phyloP scores from a whole-genome alignment of 2,329 filamentous ascomycete species.

The Neurospora crassa region DNA sequence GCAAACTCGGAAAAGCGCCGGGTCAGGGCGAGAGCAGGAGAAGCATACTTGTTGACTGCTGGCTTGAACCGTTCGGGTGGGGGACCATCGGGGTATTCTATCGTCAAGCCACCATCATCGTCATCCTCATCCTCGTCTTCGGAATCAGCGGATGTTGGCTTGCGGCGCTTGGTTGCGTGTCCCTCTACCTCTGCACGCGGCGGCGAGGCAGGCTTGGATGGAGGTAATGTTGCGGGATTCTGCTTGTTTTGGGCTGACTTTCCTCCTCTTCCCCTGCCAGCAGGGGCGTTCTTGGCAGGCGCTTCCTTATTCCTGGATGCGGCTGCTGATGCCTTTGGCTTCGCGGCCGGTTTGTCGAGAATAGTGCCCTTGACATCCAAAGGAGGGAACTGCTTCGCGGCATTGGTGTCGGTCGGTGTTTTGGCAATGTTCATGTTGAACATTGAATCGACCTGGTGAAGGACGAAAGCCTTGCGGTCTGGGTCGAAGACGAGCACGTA shows the following conservation, averaged over 20 bases:
- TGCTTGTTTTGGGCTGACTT: constrained; percentile 22
- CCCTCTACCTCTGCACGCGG: constrained; percentile 19
- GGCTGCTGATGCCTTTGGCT: constrained; percentile 17
- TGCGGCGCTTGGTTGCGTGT: constrained; percentile 18
- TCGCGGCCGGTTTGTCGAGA: constrained; percentile 9
- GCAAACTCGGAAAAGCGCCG: constrained; percentile 46
- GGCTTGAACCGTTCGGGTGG: constrained; percentile 22
- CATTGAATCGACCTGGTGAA: constrained; percentile 72
- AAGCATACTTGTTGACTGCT: constrained; percentile 27
- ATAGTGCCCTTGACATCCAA: constrained; percentile 33
- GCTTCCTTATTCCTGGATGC: constrained; percentile 9
- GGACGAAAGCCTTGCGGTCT: constrained; percentile 62
- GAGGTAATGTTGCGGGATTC: constrained; percentile 27
- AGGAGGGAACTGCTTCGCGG: constrained; percentile 56
- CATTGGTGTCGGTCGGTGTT: constrained; percentile 55
- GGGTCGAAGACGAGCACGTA: constrained; percentile 70
- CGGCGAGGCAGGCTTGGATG: constrained; percentile 16
- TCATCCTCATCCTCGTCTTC: constrained; percentile 41
- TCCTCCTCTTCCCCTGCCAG: constrained; percentile 7
- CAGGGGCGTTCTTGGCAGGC: constrained; percentile 9
- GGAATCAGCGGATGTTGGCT: constrained; percentile 18
- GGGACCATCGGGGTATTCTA: constrained; percentile 50
- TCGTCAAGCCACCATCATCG: constrained; percentile 45
- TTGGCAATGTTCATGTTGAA: constrained; percentile 80
- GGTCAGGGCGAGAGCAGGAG: constrained; percentile 31